These are phyloP conservation scores for Rhizoctonia solani DNA, from an alignment of 1,284 basidiomycete genomes.

Conservation along the genomic window DNA sequence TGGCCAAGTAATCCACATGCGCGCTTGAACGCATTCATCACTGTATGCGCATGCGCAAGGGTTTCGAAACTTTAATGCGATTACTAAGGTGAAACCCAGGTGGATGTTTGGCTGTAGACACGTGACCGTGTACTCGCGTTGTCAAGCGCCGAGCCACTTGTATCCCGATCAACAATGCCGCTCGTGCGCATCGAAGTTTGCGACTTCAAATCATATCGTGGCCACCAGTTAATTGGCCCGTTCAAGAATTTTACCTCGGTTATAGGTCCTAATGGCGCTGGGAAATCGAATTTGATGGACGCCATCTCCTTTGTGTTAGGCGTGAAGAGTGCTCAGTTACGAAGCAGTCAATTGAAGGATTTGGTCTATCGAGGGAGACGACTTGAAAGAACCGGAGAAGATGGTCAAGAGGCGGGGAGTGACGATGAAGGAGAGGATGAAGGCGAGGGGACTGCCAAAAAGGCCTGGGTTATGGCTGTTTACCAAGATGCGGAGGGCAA, in stretches of 20 bases:
- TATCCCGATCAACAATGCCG: constrained; percentile 57
- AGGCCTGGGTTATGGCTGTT: constrained; percentile 94
- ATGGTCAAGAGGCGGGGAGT: constrained; percentile 45
- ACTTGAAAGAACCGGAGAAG: constrained; percentile 58
- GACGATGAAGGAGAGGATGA: constrained; percentile 57
- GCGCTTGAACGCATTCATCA: constrained; percentile 5
- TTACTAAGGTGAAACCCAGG: not conserved
- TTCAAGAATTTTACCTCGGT: constrained; percentile 93
- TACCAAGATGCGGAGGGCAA: constrained; percentile 77
- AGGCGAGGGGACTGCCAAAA: constrained; percentile 76
- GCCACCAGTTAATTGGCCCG: constrained; percentile 85
- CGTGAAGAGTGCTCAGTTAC: constrained; percentile 89
- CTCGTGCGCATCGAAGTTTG: constrained; percentile 80
- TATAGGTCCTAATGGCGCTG: constrained; percentile 98
- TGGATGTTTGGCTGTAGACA: not conserved
- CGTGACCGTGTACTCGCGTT: constrained; percentile 26
- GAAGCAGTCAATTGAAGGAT: constrained; percentile 92
- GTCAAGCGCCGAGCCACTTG: constrained; percentile 19
- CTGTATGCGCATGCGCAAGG: constrained; percentile 2
- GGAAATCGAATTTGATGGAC: constrained; percentile 99
- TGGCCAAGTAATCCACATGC: not conserved
- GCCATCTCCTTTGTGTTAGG: constrained; percentile 99
- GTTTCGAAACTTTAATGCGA: constrained; percentile 10
- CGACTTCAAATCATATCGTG: constrained; percentile 93
- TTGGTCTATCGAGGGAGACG: constrained; percentile 91